Evolutionary conservation across 2,329 filamentous ascomycete species (phyloP), one percentile per base, ranked within the genome.

Genomic region (Xylariaceae sp.): DNA sequence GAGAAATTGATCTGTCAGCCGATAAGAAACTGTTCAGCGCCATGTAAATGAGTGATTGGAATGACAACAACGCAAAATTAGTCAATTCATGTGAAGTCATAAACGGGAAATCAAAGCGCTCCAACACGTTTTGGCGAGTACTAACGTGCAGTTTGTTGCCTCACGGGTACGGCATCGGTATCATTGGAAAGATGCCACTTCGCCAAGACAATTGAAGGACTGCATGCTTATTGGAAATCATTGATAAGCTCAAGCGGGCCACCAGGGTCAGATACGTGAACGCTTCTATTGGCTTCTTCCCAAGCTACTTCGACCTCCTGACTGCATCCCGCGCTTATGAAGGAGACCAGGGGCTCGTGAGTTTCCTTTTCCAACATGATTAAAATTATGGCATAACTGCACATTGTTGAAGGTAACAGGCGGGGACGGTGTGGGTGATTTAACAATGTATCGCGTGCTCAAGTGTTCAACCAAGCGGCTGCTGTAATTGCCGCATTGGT

Each of bases 221-320:
- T 46, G 44, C 23, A n/a, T 11, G 24, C 46, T 17, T 57, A 53
- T 45, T 60, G 37, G 23, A 56, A 55, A 43, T 40, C 44, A 53
- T 54, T 58, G 51, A 58, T 58, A 55, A 58, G 56, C 56, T 39
- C 40, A 33, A n/a, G n/a, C n/a, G n/a, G n/a, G n/a, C n/a, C n/a
- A n/a, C n/a, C n/a, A 51, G 39, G 43, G 34, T 23, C 17, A 37
- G 41, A 39, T n/a, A 31, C 26, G 14, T 21, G 26, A 53, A 34
- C 36, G 17, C 16, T 56, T 52, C 29, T 44, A 59, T 59, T 59
- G 56, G 56, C 41, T n/a, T 39, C 46, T n/a, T 17, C 37, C 17
- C 23, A 36, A 31, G 19, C 37, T n/a, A 26, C 14, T 44, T n/a
- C 36, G 47, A 23, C 28, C 51, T 50, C 51, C 31, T 55, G 56